Evolutionary conservation across 2,329 filamentous ascomycete species (phyloP), one percentile per base, ranked within the genome.

Genomic region (Didymella pinodella): DNA sequence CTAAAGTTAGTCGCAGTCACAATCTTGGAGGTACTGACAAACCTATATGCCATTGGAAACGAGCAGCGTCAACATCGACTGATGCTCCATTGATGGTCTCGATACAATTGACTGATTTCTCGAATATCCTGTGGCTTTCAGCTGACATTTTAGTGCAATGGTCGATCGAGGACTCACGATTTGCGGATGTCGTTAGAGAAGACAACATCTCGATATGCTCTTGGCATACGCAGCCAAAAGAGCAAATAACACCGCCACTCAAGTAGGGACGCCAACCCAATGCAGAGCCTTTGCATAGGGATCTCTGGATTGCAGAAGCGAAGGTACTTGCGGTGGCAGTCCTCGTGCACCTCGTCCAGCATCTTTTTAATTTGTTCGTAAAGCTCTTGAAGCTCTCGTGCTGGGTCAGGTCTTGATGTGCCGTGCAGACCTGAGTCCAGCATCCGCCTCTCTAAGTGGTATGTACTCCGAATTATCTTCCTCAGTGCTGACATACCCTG

Each of bases 1-100:
- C 12, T 5, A 18, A 49, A 18, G 41, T 71, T 48, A 70, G 64
- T 28, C 7, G 6, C 34, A 3, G 22, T 36, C 10, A 38, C 29
- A 14, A 18, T 22, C 12, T 25, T 11, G 36, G 10, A 18, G 14
- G 12, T 14, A 26, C 2, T n/a, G 14, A 57, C 63, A 22, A 49
- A 73, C 73, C 72, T 51, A 77, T 75, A 49, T 78, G 76, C 76
- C 76, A 78, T 22, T 74, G 74, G 46, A 77, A 78, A 3, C 71
- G 72, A 47, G 72, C 75, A 11, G 70, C 73, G 22, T 77, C 72
- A 3, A 73, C 68, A 58, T 77, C 76, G 16, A 71, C 63, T 4
- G 69, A 69, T 3, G 75, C 73, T 26, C 66, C 66, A 44, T 77
- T 78, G 14, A 77, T 57, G 0, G 74, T 73, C 48, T 78, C 75